Conservation (phyloP, 495 filamentous ascomycete species). For the Penicillium pancosmium region DNA sequence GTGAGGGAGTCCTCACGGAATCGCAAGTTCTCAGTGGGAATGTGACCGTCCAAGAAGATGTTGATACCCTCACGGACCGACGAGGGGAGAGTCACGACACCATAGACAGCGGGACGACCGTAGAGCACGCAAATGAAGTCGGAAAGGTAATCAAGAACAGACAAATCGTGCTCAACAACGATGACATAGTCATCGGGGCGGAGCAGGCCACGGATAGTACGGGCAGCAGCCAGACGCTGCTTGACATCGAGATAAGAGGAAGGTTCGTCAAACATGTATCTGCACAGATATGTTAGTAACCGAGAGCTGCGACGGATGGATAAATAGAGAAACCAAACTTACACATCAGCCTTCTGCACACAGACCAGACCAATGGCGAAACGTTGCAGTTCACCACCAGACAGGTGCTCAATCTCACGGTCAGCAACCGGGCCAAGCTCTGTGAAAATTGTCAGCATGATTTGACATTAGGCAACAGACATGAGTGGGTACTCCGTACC, state of each 20-base stretch:
- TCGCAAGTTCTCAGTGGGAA: slow-evolving; percentile 96
- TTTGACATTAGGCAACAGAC: background rate
- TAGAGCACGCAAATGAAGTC: slow-evolving; percentile 98
- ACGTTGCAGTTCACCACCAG: slow-evolving; percentile 95
- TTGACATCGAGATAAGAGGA: slow-evolving; percentile 99
- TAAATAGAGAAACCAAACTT: slow-evolving; percentile 33
- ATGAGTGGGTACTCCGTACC: slow-evolving; percentile 45
- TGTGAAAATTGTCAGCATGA: slow-evolving; percentile 34
- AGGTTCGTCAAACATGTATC: slow-evolving; percentile 99
- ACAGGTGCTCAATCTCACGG: slow-evolving; percentile 84
- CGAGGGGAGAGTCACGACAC: slow-evolving; percentile 95
- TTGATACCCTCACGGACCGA: slow-evolving; percentile 99
- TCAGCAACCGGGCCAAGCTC: slow-evolving; percentile 85
- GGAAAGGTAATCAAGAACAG: slow-evolving; percentile 95
- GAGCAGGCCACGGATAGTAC: slow-evolving; percentile 86
- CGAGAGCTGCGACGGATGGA: background rate
- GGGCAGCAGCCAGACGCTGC: slow-evolving; percentile 89
- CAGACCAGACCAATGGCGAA: slow-evolving; percentile 96
- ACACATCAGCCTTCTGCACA: slow-evolving; percentile 95
- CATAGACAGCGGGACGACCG: slow-evolving; percentile 91
- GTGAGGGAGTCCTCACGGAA: slow-evolving; percentile 97
- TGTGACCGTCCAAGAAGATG: slow-evolving; percentile 97
- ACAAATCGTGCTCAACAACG: slow-evolving; percentile 98
- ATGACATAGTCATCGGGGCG: slow-evolving; percentile 93
- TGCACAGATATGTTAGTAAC: slow-evolving; percentile 28